Conservation (phyloP, 139 green algal genomes). For the Chlorokybus atmophyticus region DNA sequence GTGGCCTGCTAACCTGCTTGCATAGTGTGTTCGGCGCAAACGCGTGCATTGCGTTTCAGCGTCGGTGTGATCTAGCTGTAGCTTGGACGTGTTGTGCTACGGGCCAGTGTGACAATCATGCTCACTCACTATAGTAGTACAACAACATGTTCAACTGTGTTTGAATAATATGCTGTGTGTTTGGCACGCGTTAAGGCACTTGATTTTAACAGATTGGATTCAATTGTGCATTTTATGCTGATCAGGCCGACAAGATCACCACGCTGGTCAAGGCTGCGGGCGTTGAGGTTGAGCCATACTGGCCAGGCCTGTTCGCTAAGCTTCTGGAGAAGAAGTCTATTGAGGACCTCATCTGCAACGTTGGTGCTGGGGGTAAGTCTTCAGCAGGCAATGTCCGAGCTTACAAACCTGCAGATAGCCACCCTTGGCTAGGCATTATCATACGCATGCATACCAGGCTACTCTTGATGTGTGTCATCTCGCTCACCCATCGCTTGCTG, state of each 20-base stretch:
- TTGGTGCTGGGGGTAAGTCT: slow-evolving; percentile 85
- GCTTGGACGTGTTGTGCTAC: background rate
- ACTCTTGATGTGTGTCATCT: too few relatives aligned
- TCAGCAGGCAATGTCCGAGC: too few relatives aligned
- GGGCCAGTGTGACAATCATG: background rate
- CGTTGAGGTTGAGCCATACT: slow-evolving; percentile 89
- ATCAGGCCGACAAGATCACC: slow-evolving; percentile 78
- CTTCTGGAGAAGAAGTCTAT: slow-evolving; percentile 84
- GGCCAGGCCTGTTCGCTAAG: slow-evolving; percentile 90
- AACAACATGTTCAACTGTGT: background rate
- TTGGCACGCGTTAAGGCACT: background rate
- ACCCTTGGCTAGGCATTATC: too few relatives aligned
- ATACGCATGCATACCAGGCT: too few relatives aligned
- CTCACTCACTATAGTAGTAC: background rate
- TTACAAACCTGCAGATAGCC: too few relatives aligned
- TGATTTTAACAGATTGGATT: background rate
- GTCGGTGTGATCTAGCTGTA: background rate
- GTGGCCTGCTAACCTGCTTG: too few relatives aligned
- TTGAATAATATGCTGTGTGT: background rate
- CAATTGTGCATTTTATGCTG: slow-evolving; percentile 9
- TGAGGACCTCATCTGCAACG: slow-evolving; percentile 91
- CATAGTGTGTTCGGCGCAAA: too few relatives aligned
- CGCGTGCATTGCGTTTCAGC: background rate
- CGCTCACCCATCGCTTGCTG: too few relatives aligned
- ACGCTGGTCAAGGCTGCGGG: slow-evolving; percentile 75